These are phyloP conservation scores for Solanum microdontum DNA, from an alignment of 257 asterid genomes.

Conservation along the genomic window DNA sequence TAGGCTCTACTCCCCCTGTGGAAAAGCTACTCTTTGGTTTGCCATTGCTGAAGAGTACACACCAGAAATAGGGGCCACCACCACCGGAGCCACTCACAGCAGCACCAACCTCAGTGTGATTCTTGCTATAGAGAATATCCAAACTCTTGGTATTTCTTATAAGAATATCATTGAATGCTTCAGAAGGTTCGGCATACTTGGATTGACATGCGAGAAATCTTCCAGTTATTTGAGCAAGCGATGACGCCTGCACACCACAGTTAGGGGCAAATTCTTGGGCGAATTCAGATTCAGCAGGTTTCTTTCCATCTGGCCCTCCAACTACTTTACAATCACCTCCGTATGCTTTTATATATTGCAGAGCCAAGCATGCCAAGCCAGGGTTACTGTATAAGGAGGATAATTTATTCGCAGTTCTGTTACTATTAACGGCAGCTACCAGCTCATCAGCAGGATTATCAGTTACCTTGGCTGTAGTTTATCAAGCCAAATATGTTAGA, in stretches of 20 bases:
- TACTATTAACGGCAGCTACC: conserved; percentile 38
- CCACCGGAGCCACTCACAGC: conserved; percentile 76
- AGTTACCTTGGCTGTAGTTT: conserved; percentile 51
- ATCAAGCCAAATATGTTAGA: not conserved
- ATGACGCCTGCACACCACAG: conserved; percentile 44
- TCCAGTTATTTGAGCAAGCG: conserved; percentile 68
- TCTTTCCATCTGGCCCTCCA: conserved; percentile 66
- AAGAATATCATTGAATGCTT: conserved; percentile 53
- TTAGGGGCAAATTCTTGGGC: conserved; percentile 72
- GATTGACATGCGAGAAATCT: conserved; percentile 85
- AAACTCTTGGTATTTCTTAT: conserved; percentile 47
- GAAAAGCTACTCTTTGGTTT: conserved; percentile 49
- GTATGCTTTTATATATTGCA: conserved; percentile 83
- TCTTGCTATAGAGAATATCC: conserved; percentile 51
- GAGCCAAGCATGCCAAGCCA: conserved; percentile 83
- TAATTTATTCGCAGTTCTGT: conserved; percentile 59
- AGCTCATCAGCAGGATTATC: conserved; percentile 85
- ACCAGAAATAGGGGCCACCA: conserved; percentile 81
- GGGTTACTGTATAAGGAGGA: conserved; percentile 62
- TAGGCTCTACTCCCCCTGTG: conserved; percentile 44
- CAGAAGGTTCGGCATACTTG: conserved; percentile 36
- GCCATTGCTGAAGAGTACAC: conserved; percentile 74
- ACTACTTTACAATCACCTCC: conserved; percentile 66
- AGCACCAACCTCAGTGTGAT: conserved; percentile 86
- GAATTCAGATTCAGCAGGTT: conserved; percentile 52